Conservation (phyloP, 805 yeast genomes). For the Kodamaea laetipori region DNA sequence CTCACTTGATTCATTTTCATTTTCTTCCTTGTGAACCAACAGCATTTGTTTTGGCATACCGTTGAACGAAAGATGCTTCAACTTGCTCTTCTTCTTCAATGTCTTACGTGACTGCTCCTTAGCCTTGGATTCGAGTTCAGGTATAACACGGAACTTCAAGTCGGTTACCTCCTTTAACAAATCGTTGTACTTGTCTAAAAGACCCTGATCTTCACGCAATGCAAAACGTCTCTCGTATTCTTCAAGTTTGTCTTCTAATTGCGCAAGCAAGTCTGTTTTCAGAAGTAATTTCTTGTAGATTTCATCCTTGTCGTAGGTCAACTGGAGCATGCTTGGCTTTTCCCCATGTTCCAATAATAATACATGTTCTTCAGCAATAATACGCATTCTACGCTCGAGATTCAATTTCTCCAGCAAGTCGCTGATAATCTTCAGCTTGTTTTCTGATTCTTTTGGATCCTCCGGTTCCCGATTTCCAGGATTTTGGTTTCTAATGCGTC, state of each 20-base stretch:
- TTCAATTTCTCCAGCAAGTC: conserved; percentile 58
- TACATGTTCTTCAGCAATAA: conserved; percentile 71
- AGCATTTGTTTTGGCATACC: conserved; percentile 5
- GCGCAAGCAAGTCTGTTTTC: conserved; percentile 50
- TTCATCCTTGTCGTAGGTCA: conserved; percentile 58
- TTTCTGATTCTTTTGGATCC: conserved; percentile 15
- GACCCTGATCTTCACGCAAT: conserved; percentile 21
- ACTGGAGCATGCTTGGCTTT: conserved; percentile 54
- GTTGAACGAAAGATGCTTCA: conserved; percentile 4
- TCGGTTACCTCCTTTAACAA: conserved; percentile 43
- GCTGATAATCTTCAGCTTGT: conserved; percentile 42
- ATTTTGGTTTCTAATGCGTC: conserved; percentile 30
- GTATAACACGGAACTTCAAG: conserved; percentile 45
- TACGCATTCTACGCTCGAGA: conserved; percentile 65
- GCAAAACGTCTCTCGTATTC: conserved; percentile 24
- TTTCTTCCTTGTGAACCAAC: conserved; percentile 9
- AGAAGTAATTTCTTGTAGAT: conserved; percentile 48
- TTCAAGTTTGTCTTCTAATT: conserved; percentile 49
- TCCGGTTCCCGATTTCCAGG: conserved; percentile 2
- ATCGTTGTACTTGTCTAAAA: conserved; percentile 43
- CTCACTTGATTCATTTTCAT: conserved; percentile 1
- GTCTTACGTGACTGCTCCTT: conserved; percentile 5
- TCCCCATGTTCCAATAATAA: conserved; percentile 55
- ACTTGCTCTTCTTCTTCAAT: conserved; percentile 1
- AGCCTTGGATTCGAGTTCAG: conserved; percentile 45